phyloP scores from a whole-genome alignment of 1,139 yeast genomes.

The Yamadazyma trypodendri region DNA sequence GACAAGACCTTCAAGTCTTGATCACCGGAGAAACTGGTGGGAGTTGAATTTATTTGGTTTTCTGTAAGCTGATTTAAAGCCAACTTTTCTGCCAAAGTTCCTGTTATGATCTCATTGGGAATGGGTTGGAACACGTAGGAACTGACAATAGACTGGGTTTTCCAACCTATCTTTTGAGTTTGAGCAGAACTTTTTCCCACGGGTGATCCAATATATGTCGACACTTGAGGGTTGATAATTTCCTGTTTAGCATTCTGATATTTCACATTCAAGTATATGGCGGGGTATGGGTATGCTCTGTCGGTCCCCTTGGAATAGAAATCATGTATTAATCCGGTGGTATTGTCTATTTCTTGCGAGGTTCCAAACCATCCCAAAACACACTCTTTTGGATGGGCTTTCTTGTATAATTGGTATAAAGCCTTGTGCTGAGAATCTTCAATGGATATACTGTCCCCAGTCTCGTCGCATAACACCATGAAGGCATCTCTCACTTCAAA shows the following conservation, averaged over 20 bases:
- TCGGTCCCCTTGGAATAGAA: slow-evolving; percentile 72
- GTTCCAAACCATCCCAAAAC: slow-evolving; percentile 92
- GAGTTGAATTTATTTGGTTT: slow-evolving; percentile 19
- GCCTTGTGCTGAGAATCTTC: slow-evolving; percentile 74
- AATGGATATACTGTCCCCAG: slow-evolving; percentile 70
- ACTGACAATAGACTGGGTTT: slow-evolving; percentile 17
- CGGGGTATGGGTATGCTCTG: slow-evolving; percentile 74
- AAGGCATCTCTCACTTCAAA: slow-evolving; percentile 75
- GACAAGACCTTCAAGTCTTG: slow-evolving; percentile 40
- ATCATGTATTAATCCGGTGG: slow-evolving; percentile 83
- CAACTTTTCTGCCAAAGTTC: slow-evolving; percentile 58
- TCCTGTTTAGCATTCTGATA: slow-evolving; percentile 39
- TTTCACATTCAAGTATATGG: slow-evolving; percentile 68
- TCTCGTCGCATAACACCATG: slow-evolving; percentile 81
- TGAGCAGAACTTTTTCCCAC: slow-evolving; percentile 48
- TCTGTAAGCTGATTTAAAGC: slow-evolving; percentile 44
- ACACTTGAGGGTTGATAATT: slow-evolving; percentile 45
- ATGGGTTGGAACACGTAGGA: slow-evolving; percentile 79
- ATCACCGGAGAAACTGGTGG: slow-evolving; percentile 18
- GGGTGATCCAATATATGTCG: slow-evolving; percentile 75
- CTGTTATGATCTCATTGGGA: slow-evolving; percentile 63
- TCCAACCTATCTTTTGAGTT: slow-evolving; percentile 20
- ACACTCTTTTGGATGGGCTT: slow-evolving; percentile 75
- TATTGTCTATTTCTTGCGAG: slow-evolving; percentile 58
- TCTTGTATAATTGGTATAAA: slow-evolving; percentile 71